phyloP scores from a whole-genome alignment of 1,284 basidiomycete species.

The Heliocybe sulcata region DNA sequence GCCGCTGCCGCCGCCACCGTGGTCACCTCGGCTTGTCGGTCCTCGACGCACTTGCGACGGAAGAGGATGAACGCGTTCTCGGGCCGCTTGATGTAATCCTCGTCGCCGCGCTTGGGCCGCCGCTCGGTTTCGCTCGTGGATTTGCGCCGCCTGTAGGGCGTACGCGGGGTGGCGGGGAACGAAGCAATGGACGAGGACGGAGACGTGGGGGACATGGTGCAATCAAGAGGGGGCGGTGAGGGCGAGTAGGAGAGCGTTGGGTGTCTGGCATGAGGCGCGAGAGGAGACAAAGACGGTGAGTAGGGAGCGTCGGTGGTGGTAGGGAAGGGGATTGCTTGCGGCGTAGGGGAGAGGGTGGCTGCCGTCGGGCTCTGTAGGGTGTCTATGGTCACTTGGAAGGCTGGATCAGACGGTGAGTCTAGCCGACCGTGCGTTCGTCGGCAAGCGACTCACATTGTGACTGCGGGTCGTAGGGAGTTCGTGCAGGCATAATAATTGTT shows the following conservation, averaged over 20 bases:
- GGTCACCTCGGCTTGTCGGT: slow-evolving; percentile 38
- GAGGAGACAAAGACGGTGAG: slow-evolving; percentile 58
- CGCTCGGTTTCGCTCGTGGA: slow-evolving; percentile 57
- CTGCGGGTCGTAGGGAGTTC: slow-evolving; percentile 66
- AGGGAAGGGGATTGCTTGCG: slow-evolving; percentile 70
- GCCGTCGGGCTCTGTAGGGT: slow-evolving; percentile 49
- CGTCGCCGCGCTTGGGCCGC: slow-evolving; percentile 69
- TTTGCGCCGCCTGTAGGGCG: slow-evolving; percentile 41
- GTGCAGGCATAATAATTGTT: slow-evolving; percentile 56
- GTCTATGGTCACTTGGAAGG: slow-evolving; percentile 65
- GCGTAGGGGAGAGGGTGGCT: slow-evolving; percentile 66
- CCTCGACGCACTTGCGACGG: slow-evolving; percentile 68
- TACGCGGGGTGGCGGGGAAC: slow-evolving; percentile 20
- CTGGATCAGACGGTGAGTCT: slow-evolving; percentile 25
- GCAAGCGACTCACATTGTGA: slow-evolving; percentile 42
- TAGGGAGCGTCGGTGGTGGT: slow-evolving; percentile 55
- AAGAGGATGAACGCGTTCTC: slow-evolving; percentile 80
- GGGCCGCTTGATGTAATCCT: slow-evolving; percentile 73
- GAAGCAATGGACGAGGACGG: slow-evolving; percentile 27
- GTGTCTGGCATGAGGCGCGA: slow-evolving; percentile 48
- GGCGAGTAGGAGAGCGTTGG: slow-evolving; percentile 39
- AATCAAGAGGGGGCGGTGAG: slow-evolving; percentile 30
- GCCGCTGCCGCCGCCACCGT: slow-evolving; percentile 23
- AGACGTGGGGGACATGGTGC: slow-evolving; percentile 42
- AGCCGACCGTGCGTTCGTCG: slow-evolving; percentile 14